phyloP scores from a whole-genome alignment of 768 basidiomycete genomes.

The Solioccasus polychromus region DNA sequence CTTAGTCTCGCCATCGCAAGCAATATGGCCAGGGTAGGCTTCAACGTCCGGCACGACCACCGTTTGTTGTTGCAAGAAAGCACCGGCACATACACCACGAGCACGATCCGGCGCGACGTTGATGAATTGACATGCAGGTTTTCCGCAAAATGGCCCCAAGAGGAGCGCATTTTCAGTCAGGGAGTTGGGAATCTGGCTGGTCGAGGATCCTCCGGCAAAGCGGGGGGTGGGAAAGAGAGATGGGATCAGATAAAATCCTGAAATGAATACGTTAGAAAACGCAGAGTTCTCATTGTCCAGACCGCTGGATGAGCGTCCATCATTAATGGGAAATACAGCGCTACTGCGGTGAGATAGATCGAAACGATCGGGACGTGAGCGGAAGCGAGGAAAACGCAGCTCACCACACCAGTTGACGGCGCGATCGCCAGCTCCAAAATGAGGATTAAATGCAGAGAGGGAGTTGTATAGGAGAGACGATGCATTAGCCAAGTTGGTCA shows the following conservation, averaged over 20 bases:
- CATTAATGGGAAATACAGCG: neutral
- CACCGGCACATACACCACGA: constrained; percentile 85
- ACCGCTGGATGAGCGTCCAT: neutral
- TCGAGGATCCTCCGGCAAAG: constrained; percentile 14
- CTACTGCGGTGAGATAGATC: too few species aligned
- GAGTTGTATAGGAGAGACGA: constrained; percentile 79
- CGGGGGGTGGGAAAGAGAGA: constrained; percentile 55
- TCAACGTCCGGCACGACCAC: constrained; percentile 78
- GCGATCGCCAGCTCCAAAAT: constrained; percentile 59
- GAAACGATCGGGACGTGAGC: neutral
- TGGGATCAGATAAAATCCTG: constrained; percentile 85
- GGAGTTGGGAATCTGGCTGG: constrained; percentile 12
- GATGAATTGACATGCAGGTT: constrained; percentile 89
- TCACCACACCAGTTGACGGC: constrained; percentile 94
- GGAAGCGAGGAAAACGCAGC: constrained; percentile 26
- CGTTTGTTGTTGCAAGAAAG: constrained; percentile 55
- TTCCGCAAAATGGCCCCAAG: constrained; percentile 85
- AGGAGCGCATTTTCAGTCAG: constrained; percentile 38
- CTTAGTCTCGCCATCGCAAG: constrained; percentile 87
- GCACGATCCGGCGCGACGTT: constrained; percentile 47
- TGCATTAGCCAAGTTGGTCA: constrained; percentile 85
- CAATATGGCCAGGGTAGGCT: constrained; percentile 87
- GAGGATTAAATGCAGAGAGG: constrained; percentile 59
- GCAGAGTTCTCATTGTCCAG: neutral
- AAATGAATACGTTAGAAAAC: constrained; percentile 19